Evolutionary conservation across 2,329 filamentous ascomycete species (phyloP), one percentile per base, ranked within the genome.

Genomic region (Purpureocillium lavendulum): DNA sequence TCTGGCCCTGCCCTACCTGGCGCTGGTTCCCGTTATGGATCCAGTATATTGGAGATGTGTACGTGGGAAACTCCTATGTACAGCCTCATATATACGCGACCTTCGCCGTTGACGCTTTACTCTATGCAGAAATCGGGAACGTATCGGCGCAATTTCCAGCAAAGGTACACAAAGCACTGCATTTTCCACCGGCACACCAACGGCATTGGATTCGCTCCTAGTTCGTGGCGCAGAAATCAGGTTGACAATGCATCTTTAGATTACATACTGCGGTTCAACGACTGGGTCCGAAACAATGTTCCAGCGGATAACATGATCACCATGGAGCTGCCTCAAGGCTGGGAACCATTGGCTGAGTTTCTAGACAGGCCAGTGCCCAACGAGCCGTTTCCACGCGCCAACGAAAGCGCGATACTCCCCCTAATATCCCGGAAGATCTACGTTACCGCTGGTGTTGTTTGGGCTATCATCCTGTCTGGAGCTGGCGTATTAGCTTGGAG

Each of bases 1-100:
- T 47, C 7, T 43, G 36, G 39, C 42, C 42, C 9, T 46, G 44
- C 15, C 45, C 42, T 2, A 41, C 39, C 1, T 46, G 46, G 46
- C 33, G 46, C 8, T 46, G 41, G 44, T 18, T 33, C n/a, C 34
- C 39, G 3, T 21, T 11, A 1, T 40, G 31, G 18, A 14, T 38
- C 7, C 21, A 9, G 5, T 16, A 33, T 0, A 34, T 40, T 14
- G 34, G 15, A 10, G 32, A 21, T 1, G 13, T 14, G 39, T 44
- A 18, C 31, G 39, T 41, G 2, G 7, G n/a, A n/a, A n/a, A n/a
- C n/a, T 13, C 17, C 14, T 14, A 16, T 4, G n/a, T 15, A 33
- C 14, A 30, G 6, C 12, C 11, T n/a, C 2, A 8, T 10, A 16
- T 7, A 26, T 11, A 16, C 8, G 31, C 13, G 11, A 13, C n/a